Evolutionary conservation across 148 eudicot genomes (phyloP).

Genomic region (Diospyros kaki): DNA sequence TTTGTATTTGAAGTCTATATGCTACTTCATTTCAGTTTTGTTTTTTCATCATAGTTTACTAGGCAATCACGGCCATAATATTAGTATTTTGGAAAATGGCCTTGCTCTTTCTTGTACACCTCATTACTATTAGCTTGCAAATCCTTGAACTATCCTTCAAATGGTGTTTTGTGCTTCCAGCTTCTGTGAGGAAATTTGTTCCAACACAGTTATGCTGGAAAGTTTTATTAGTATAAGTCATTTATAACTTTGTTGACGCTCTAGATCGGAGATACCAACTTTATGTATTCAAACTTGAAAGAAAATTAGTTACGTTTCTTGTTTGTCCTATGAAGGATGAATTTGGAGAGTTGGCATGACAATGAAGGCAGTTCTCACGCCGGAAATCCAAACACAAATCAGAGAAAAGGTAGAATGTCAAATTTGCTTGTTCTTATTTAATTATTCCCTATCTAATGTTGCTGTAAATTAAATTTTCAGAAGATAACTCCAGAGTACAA

Average conservation of each 20-base stretch:
- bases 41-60: slow-evolving; percentile 1
- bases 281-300: neutral
- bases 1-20: neutral
- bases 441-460: slow-evolving; percentile 4
- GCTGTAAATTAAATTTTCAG: slow-evolving; percentile 21
- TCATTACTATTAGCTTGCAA: too few relatives aligned
- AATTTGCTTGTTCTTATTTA: slow-evolving; percentile 12
- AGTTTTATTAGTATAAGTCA: neutral
- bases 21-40: neutral
- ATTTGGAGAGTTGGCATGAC: slow-evolving; percentile 24
- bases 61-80: too few relatives aligned
- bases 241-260: slow-evolving; percentile 2
- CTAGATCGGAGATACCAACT: slow-evolving; percentile 6
- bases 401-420: slow-evolving; percentile 38
- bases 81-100: too few relatives aligned
- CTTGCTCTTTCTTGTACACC: too few relatives aligned
- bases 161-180: slow-evolving; percentile 5
- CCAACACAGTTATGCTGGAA: neutral
- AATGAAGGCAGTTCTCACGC: slow-evolving; percentile 37
- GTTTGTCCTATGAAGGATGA: slow-evolving; percentile 37
- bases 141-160: neutral
- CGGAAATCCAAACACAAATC: slow-evolving; percentile 36
- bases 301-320: neutral
- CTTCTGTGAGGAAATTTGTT: neutral
- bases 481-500: slow-evolving; percentile 32